phyloP scores from a whole-genome alignment of 441 rosid species.

The Omphalea diandra region DNA sequence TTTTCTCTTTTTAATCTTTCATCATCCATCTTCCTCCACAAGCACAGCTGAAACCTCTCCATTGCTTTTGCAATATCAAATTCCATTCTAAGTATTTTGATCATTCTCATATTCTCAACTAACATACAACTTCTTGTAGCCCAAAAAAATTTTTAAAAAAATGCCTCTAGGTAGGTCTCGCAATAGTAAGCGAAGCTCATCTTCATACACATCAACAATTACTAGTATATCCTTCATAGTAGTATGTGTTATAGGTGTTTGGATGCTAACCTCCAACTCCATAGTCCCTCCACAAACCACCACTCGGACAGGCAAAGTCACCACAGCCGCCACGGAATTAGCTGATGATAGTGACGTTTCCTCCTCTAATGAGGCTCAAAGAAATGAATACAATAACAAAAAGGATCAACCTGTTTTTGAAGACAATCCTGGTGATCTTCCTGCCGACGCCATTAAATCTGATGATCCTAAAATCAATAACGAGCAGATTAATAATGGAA shows the following conservation, averaged over 20 bases:
- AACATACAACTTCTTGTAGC: not conserved
- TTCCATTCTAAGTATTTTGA: slow-evolving; percentile 2
- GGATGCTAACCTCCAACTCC: slow-evolving; percentile 75
- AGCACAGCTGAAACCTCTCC: slow-evolving; percentile 35
- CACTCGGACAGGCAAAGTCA: slow-evolving; percentile 28
- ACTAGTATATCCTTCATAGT: slow-evolving; percentile 65
- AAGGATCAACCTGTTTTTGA: slow-evolving; percentile 47
- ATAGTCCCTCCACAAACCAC: slow-evolving; percentile 46
- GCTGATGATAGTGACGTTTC: not conserved
- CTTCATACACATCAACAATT: slow-evolving; percentile 63
- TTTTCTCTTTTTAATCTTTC: slow-evolving; percentile 10
- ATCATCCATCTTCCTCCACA: slow-evolving; percentile 34
- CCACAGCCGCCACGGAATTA: not conserved
- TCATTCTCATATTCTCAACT: not conserved
- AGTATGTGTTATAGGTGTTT: slow-evolving; percentile 68
- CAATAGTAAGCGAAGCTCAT: slow-evolving; percentile 45
- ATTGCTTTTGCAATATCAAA: slow-evolving; percentile 5
- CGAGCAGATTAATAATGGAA: slow-evolving; percentile 2
- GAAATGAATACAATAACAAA: slow-evolving; percentile 1
- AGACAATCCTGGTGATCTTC: slow-evolving; percentile 86
- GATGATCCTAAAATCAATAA: slow-evolving; percentile 38
- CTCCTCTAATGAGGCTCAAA: slow-evolving; percentile 2
- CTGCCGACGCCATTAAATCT: slow-evolving; percentile 74
- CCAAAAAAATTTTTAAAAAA: not conserved
- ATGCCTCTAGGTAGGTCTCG: slow-evolving; percentile 74